A percentile compares a stretch with the other conserved stretches of the same genome.
Evolutionary conservation across 805 yeast species (phyloP).

Genomic region (Yamadazyma laniorum): DNA sequence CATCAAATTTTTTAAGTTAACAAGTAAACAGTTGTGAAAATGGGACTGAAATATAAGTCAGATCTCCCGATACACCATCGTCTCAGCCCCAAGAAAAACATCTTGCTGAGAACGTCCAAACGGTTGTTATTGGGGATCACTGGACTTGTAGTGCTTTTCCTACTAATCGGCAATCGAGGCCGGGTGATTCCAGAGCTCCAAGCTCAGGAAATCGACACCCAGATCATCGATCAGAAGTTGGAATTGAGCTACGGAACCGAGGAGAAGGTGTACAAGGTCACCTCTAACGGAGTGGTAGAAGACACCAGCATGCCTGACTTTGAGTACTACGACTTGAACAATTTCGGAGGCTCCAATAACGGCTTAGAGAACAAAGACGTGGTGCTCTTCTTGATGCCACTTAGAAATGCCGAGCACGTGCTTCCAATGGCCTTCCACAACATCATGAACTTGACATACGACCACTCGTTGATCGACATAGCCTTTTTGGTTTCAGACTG

Average conservation of each 20-base stretch:
- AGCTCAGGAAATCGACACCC: constrained; percentile 13
- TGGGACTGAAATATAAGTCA: constrained; percentile 1
- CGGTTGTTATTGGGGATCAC: constrained; percentile 2
- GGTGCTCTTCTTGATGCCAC: constrained; percentile 68
- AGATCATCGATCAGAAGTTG: constrained; percentile 13
- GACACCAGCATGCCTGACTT: constrained; percentile 26
- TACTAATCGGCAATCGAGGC: constrained; percentile 1
- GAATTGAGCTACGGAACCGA: constrained; percentile 12
- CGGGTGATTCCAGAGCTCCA: constrained; percentile 10
- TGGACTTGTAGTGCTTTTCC: constrained; percentile 3
- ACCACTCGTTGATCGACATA: constrained; percentile 74
- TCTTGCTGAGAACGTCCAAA: constrained; percentile 35
- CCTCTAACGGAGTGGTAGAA: constrained; percentile 18
- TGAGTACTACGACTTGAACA: constrained; percentile 60
- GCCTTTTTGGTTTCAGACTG: constrained; percentile 83
- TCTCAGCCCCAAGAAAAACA: constrained; percentile 60
- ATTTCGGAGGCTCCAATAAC: constrained; percentile 51
- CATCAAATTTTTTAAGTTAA: too few species aligned
- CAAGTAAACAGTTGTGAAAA: too few species aligned
- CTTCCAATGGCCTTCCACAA: constrained; percentile 82
- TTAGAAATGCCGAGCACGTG: constrained; percentile 75
- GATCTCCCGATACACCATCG: constrained; percentile 41
- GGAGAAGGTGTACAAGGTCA: constrained; percentile 16
- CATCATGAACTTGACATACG: constrained; percentile 82
- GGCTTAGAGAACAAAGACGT: constrained; percentile 58